Evolutionary conservation across 2,329 filamentous ascomycete genomes (phyloP).

Genomic region (Rutstroemia sydowiana): DNA sequence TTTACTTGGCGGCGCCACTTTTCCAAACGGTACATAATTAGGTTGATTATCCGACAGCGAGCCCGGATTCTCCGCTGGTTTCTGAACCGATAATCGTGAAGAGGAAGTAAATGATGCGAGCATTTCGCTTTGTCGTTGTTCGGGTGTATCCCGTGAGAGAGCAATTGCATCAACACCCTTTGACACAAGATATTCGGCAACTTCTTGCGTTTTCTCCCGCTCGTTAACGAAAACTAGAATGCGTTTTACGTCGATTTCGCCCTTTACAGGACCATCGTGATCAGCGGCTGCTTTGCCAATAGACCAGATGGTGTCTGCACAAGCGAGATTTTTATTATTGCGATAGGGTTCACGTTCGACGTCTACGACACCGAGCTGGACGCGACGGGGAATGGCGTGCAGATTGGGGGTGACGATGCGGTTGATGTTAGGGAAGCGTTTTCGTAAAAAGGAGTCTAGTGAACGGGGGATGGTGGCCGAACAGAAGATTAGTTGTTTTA

Average conservation of each 20-base stretch:
- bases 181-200: conserved; percentile 68
- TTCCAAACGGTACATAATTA: conserved; percentile 27
- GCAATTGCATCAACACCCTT: conserved; percentile 88
- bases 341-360: conserved; percentile 87
- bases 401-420: conserved; percentile 92
- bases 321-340: conserved; percentile 87
- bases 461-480: conserved; percentile 91
- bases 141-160: conserved; percentile 75
- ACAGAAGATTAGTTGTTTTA: conserved; percentile 84
- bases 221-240: conserved; percentile 97
- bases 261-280: conserved; percentile 49
- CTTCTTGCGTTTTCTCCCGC: conserved; percentile 75
- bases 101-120: conserved; percentile 61
- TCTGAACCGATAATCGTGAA: neutral
- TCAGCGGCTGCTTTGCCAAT: conserved; percentile 69
- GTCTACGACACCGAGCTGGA: conserved; percentile 89
- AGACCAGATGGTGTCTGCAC: conserved; percentile 89
- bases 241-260: conserved; percentile 63
- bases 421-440: conserved; percentile 72
- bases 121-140: conserved; percentile 69
- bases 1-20: conserved; percentile 21
- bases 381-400: conserved; percentile 88
- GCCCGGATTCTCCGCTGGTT: conserved; percentile 29
- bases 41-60: conserved; percentile 34
- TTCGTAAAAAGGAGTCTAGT: conserved; percentile 76